Conservation (phyloP, 441 rosid species). For the Erodium texanum region DNA sequence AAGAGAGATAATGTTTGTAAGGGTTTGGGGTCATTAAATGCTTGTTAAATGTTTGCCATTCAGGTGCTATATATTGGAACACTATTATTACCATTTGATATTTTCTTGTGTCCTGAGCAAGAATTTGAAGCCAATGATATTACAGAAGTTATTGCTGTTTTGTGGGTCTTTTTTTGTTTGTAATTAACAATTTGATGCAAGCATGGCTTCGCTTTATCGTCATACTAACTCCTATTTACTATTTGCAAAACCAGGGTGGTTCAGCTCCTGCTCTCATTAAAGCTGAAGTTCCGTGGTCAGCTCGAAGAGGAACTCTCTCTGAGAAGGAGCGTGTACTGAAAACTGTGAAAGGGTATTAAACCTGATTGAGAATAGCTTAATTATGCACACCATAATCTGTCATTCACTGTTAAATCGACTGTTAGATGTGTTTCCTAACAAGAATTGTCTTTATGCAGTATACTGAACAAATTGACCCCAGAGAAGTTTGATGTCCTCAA, state of each 20-base stretch:
- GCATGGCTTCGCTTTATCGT: not conserved
- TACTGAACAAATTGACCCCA: slow-evolving; percentile 83
- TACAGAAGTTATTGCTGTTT: not conserved
- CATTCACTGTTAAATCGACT: not conserved
- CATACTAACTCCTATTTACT: not conserved
- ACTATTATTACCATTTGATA: not conserved
- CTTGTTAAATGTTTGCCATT: not conserved
- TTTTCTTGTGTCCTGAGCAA: not conserved
- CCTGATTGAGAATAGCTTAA: not conserved
- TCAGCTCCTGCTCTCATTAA: slow-evolving; percentile 53
- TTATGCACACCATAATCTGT: not conserved
- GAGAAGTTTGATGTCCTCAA: slow-evolving; percentile 85
- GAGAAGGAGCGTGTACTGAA: slow-evolving; percentile 76
- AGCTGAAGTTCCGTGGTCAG: slow-evolving; percentile 96
- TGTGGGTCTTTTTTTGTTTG: no score
- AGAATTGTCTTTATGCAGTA: slow-evolving; percentile 32
- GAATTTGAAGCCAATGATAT: not conserved
- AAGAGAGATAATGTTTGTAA: not conserved
- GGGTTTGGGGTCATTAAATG: not conserved
- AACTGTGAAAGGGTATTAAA: slow-evolving; percentile 71
- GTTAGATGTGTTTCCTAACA: not conserved
- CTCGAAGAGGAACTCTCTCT: slow-evolving; percentile 61
- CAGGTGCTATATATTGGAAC: not conserved
- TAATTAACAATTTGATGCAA: no score
- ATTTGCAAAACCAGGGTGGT: slow-evolving; percentile 34